These are phyloP conservation scores for Aquanectria penicillioides DNA, from an alignment of 2,329 filamentous ascomycete species.

Conservation along the genomic window DNA sequence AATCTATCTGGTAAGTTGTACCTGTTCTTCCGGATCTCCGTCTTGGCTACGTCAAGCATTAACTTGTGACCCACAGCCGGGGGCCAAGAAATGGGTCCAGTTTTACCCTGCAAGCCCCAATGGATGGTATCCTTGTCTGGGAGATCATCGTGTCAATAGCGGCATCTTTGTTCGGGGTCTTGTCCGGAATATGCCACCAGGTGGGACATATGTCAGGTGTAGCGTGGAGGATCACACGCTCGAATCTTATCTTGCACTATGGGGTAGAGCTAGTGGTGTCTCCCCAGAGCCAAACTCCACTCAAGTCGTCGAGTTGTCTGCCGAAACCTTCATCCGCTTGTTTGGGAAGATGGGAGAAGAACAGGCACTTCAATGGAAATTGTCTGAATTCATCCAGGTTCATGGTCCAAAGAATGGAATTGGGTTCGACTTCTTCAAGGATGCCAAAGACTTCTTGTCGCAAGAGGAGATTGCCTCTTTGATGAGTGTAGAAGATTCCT, in stretches of 20 bases:
- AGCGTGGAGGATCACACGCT: background rate
- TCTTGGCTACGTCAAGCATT: background rate
- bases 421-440: background rate
- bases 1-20: background rate
- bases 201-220: slow-evolving; percentile 1
- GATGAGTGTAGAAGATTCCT: background rate
- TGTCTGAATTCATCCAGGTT: background rate
- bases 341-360: background rate
- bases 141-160: background rate
- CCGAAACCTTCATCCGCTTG: background rate
- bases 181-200: background rate
- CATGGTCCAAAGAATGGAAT: background rate
- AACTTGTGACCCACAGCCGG: background rate
- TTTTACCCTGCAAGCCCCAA: background rate
- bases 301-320: background rate
- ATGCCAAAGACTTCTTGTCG: background rate
- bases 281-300: background rate
- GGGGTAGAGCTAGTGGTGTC: background rate
- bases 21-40: too few species aligned
- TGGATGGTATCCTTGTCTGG: background rate
- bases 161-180: background rate
- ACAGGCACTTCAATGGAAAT: background rate
- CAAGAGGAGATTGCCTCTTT: background rate
- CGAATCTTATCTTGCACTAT: background rate
- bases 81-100: background rate